phyloP scores from a whole-genome alignment of 345 rosid genomes.

The Dimocarpus longan region DNA sequence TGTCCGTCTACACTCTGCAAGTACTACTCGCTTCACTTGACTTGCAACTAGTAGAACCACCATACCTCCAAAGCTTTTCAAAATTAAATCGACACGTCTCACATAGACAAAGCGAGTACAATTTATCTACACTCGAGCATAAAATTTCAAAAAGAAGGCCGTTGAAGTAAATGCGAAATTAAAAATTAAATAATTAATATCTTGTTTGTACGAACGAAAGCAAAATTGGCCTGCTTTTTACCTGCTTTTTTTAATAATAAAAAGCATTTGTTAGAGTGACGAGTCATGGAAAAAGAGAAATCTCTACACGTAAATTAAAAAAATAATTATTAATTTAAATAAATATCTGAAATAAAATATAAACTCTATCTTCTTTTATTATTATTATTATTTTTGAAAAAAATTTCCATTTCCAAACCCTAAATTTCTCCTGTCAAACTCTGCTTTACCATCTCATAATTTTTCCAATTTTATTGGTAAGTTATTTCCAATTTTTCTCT shows the following conservation, averaged over 20 bases:
- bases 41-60: neutral
- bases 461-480: slow-evolving; percentile 37
- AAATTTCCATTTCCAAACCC: slow-evolving; percentile 13
- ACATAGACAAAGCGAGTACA: neutral
- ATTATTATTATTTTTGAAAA: neutral
- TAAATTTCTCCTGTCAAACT: slow-evolving; percentile 16
- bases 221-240: slow-evolving; percentile 24
- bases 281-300: slow-evolving; percentile 4
- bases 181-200: slow-evolving; percentile 12
- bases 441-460: neutral
- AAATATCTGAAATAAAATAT: slow-evolving; percentile 12
- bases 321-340: neutral
- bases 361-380: slow-evolving; percentile 1
- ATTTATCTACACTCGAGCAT: neutral
- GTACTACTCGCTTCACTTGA: neutral
- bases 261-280: neutral
- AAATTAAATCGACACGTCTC: neutral
- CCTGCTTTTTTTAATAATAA: slow-evolving; percentile 23
- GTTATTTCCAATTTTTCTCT: slow-evolving; percentile 15
- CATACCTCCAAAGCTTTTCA: neutral
- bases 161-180: slow-evolving; percentile 23
- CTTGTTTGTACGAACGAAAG: slow-evolving; percentile 25
- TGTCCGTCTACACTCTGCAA: neutral
- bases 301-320: too few relatives aligned
- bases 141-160: neutral